Conservation (phyloP, 495 filamentous ascomycete genomes). For the Aspergillus cristatus region DNA sequence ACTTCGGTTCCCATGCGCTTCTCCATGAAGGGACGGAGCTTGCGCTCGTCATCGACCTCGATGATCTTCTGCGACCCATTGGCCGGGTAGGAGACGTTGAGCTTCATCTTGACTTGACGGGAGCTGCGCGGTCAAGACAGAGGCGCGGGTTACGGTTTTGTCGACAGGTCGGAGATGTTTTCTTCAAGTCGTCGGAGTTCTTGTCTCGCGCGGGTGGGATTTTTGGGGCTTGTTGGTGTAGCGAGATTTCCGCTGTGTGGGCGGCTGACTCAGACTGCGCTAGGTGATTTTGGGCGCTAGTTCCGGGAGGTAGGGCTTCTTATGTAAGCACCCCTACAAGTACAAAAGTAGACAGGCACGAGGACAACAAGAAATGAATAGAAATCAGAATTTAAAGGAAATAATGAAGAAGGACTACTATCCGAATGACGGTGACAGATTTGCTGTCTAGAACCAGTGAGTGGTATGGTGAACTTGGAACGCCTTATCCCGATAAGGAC, state of each 20-base stretch:
- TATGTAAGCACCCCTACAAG: slow-evolving; percentile 15
- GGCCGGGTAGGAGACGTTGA: slow-evolving; percentile 97
- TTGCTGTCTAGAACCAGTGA: too few species aligned
- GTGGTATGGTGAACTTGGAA: too few species aligned
- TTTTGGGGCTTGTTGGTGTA: slow-evolving; percentile 24
- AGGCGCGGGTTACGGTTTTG: slow-evolving; percentile 42
- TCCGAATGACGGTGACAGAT: too few species aligned
- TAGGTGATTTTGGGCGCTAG: slow-evolving; percentile 11
- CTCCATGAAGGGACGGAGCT: slow-evolving; percentile 77
- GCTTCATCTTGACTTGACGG: slow-evolving; percentile 74
- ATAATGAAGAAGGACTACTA: too few species aligned
- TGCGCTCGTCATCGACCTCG: slow-evolving; percentile 97
- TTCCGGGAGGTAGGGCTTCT: slow-evolving; percentile 18
- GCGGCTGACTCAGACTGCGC: slow-evolving; percentile 19
- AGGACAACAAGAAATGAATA: too few species aligned
- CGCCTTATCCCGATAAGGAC: too few species aligned
- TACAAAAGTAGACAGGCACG: too few species aligned
- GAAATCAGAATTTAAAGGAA: too few species aligned
- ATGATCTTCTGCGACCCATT: slow-evolving; percentile 99
- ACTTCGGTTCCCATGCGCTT: slow-evolving; percentile 98
- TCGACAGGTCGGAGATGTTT: slow-evolving; percentile 37
- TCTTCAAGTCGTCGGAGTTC: slow-evolving; percentile 28
- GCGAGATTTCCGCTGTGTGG: slow-evolving; percentile 28
- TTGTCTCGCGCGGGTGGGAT: slow-evolving; percentile 19
- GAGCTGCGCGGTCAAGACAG: slow-evolving; percentile 45